Conservation (phyloP, 805 yeast species). For the Candida ficus region DNA sequence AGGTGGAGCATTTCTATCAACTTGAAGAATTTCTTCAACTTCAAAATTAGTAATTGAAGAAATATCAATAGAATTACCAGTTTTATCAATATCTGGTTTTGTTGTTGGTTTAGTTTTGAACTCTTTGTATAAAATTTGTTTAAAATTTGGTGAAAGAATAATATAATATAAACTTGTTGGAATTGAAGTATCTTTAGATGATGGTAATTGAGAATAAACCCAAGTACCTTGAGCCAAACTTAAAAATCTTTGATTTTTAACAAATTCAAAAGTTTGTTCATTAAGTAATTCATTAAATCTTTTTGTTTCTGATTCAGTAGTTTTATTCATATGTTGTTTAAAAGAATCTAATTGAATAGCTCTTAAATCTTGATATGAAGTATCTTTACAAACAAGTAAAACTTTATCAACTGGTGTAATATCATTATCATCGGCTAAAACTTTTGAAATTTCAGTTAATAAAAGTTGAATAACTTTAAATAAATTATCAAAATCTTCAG, state of each 20-base stretch:
- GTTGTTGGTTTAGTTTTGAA: constrained; percentile 39
- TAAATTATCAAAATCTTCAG: constrained; percentile 47
- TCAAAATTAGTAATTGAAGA: constrained; percentile 46
- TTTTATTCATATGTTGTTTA: constrained; percentile 30
- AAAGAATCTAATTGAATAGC: constrained; percentile 44
- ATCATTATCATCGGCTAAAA: constrained; percentile 18
- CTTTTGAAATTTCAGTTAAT: constrained; percentile 25
- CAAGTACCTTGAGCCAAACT: constrained; percentile 74
- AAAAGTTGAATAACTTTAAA: constrained; percentile 39
- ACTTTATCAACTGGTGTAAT: constrained; percentile 37
- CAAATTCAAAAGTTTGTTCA: constrained; percentile 61
- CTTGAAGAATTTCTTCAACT: constrained; percentile 42
- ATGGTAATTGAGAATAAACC: constrained; percentile 64
- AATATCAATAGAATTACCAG: constrained; percentile 46
- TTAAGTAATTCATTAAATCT: constrained; percentile 47
- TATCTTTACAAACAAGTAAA: constrained; percentile 35
- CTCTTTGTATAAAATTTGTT: constrained; percentile 54
- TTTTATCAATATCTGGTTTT: constrained; percentile 57
- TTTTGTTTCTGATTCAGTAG: constrained; percentile 42
- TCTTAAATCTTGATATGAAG: constrained; percentile 47
- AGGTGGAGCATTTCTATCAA: constrained; percentile 36
- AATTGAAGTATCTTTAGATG: constrained; percentile 26
- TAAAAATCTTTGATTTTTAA: constrained; percentile 68
- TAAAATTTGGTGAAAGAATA: constrained; percentile 62
- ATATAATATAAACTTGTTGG: constrained; percentile 38